Conservation (phyloP, 805 yeast species). For the Clavispora carvajalis region DNA sequence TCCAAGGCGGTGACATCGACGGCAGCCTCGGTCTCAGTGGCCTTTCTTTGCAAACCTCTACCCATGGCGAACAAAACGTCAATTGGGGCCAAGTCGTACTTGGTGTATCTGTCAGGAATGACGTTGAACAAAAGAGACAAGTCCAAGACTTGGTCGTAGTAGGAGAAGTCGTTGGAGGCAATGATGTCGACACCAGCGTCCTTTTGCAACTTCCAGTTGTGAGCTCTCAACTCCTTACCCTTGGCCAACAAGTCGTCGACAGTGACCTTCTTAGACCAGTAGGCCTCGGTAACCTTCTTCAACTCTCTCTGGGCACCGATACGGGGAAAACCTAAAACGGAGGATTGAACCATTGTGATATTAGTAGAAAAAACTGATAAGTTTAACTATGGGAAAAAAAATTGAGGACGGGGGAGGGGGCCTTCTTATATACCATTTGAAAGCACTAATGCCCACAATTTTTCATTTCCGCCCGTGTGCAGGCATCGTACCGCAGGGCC, state of each 20-base stretch:
- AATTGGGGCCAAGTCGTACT: conserved; percentile 80
- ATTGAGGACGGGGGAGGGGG: background rate
- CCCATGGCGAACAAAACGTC: conserved; percentile 99
- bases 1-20: conserved; percentile 98
- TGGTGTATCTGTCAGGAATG: conserved; percentile 94
- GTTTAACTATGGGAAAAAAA: background rate
- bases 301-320: conserved; percentile 99
- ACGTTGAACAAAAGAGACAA: conserved; percentile 89
- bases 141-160: conserved; percentile 95
- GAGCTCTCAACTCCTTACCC: conserved; percentile 92
- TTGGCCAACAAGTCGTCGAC: conserved; percentile 84
- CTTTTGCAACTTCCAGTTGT: conserved; percentile 97
- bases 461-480: conserved; percentile 2
- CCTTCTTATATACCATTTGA: conserved; percentile 1
- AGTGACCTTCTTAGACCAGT: conserved; percentile 93
- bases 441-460: conserved; percentile 1
- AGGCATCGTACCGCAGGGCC: background rate
- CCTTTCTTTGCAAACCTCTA: conserved; percentile 98
- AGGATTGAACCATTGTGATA: conserved; percentile 81
- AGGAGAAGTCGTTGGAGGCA: conserved; percentile 97
- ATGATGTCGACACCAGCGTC: conserved; percentile 96
- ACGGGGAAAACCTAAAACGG: conserved; percentile 99
- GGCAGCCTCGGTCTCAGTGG: conserved; percentile 78
- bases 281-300: conserved; percentile 97
- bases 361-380: background rate